Evolutionary conservation across 202 grass and related monocot genomes (phyloP).

Genomic region (Panicum hallii): DNA sequence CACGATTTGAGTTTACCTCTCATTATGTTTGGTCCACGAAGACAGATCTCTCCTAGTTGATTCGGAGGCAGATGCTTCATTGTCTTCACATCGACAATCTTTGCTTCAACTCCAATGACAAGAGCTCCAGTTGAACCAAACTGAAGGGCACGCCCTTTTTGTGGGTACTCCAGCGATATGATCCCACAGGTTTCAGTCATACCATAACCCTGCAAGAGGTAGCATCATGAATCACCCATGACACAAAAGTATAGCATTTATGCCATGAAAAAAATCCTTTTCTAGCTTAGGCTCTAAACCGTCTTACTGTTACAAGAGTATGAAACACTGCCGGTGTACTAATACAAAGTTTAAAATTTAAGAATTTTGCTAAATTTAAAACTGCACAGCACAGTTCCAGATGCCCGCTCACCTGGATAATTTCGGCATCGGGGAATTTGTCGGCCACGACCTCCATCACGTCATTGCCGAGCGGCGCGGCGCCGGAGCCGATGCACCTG

Average conservation of each 20-base stretch:
- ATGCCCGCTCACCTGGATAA: slow-evolving; percentile 63
- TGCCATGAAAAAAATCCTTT: slow-evolving; percentile 1
- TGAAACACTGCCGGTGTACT: neutral
- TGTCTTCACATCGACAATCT: slow-evolving; percentile 64
- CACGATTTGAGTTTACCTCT: slow-evolving; percentile 54
- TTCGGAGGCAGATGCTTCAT: slow-evolving; percentile 64
- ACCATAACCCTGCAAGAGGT: slow-evolving; percentile 81
- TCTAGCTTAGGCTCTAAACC: neutral
- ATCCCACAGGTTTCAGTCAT: slow-evolving; percentile 93
- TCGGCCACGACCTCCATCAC: slow-evolving; percentile 74
- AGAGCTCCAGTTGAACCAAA: slow-evolving; percentile 81
- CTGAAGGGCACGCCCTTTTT: slow-evolving; percentile 43
- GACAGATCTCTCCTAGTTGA: slow-evolving; percentile 84
- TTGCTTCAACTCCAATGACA: slow-evolving; percentile 68
- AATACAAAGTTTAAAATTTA: neutral
- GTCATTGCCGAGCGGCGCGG: slow-evolving; percentile 89
- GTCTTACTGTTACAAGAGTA: neutral
- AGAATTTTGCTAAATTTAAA: neutral
- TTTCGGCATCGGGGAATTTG: slow-evolving; percentile 56
- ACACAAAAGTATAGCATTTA: slow-evolving; percentile 6
- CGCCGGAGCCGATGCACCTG: slow-evolving; percentile 66
- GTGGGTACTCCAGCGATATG: slow-evolving; percentile 66
- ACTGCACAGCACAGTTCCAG: neutral
- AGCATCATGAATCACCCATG: neutral
- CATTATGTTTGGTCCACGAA: slow-evolving; percentile 92